These are phyloP conservation scores for Termitomyces eurrhizus DNA, from an alignment of 768 basidiomycete species.

Conservation along the genomic window DNA sequence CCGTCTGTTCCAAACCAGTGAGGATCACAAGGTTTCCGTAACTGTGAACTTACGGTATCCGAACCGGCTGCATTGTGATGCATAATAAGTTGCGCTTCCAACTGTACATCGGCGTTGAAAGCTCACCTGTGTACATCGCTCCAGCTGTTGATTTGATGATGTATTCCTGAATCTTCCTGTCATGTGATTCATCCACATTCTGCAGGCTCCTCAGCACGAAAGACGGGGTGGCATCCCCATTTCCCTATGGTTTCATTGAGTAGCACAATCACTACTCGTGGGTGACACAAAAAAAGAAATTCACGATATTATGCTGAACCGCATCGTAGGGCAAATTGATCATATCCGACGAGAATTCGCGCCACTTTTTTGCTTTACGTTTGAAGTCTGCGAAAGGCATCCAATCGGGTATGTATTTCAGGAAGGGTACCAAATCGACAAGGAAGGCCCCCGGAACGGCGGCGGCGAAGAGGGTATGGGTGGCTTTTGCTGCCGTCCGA, in stretches of 20 bases:
- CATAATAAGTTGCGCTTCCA: background rate
- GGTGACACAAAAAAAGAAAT: background rate
- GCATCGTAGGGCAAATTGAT: conserved; percentile 21
- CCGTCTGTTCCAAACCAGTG: conserved; percentile 17
- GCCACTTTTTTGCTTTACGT: conserved; percentile 25
- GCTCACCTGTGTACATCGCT: too few species aligned
- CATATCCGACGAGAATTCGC: conserved; percentile 15
- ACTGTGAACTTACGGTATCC: conserved; percentile 20
- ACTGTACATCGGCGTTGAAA: background rate
- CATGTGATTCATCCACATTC: too few species aligned
- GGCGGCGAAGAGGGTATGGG: conserved; percentile 24
- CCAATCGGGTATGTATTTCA: conserved; percentile 33
- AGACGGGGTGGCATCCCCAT: too few species aligned
- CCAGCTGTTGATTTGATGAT: too few species aligned
- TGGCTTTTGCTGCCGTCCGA: conserved; percentile 23
- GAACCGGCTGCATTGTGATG: conserved; percentile 19
- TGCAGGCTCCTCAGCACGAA: too few species aligned
- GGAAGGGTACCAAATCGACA: conserved; percentile 25
- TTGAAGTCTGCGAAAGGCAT: conserved; percentile 34
- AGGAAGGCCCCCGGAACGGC: conserved; percentile 27
- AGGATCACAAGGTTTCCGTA: background rate
- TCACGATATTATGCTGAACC: conserved; percentile 16
- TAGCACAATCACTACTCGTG: background rate
- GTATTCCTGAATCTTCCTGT: too few species aligned
- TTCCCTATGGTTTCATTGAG: background rate